Evolutionary conservation across 495 filamentous ascomycete genomes (phyloP).

Genomic region (Talaromyces nanjingensis): DNA sequence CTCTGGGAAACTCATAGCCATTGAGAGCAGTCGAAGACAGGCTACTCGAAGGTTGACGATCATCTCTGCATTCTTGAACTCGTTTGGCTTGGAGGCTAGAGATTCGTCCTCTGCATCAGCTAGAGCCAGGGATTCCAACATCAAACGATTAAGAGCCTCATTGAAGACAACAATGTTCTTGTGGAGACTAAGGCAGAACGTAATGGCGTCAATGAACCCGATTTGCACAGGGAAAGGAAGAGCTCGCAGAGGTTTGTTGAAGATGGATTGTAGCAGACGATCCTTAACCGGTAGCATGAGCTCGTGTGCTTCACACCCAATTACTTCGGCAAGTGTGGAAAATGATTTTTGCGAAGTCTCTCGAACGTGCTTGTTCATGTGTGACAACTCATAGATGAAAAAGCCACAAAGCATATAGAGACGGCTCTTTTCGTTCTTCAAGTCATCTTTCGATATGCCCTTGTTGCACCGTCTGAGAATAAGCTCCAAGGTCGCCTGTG

Average conservation of each 20-base stretch:
- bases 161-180: slow-evolving; percentile 84
- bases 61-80: slow-evolving; percentile 83
- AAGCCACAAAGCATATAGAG: slow-evolving; percentile 70
- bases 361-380: slow-evolving; percentile 91
- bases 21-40: slow-evolving; percentile 86
- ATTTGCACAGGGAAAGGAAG: slow-evolving; percentile 90
- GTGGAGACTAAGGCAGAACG: slow-evolving; percentile 81
- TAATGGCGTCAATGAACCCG: slow-evolving; percentile 95
- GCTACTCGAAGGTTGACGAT: slow-evolving; percentile 90
- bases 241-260: slow-evolving; percentile 87
- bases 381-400: slow-evolving; percentile 78
- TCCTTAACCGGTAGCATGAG: slow-evolving; percentile 84
- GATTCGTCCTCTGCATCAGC: slow-evolving; percentile 91
- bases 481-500: slow-evolving; percentile 72
- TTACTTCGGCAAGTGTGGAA: slow-evolving; percentile 66
- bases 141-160: slow-evolving; percentile 77
- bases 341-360: slow-evolving; percentile 76
- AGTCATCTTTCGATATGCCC: slow-evolving; percentile 65
- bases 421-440: slow-evolving; percentile 57
- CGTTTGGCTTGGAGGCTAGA: slow-evolving; percentile 72
- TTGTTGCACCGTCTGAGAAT: slow-evolving; percentile 71
- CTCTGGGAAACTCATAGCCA: slow-evolving; percentile 85
- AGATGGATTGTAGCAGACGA: slow-evolving; percentile 76
- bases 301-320: slow-evolving; percentile 73
- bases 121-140: slow-evolving; percentile 86